Percentiles rank a stretch among this genome's conserved stretches.
Conservation (phyloP, 2,329 filamentous ascomycete genomes). For the Alternaria dauci region DNA sequence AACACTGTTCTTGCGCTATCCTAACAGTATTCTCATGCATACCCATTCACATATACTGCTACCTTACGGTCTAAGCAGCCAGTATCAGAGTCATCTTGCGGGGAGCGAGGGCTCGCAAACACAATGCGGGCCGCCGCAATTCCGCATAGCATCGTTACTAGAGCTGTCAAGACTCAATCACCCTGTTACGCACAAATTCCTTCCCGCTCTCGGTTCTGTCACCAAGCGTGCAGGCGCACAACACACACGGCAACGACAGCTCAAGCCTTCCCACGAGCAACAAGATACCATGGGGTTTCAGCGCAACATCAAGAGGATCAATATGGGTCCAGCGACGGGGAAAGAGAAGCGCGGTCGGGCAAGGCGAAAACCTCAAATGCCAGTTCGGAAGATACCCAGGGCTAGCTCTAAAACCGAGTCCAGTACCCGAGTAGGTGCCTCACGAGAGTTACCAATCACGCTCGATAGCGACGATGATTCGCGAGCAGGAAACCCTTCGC, state of each 20-base stretch:
- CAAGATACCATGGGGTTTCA: slow-evolving; percentile 1
- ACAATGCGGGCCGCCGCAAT: not conserved
- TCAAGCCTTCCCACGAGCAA: not conserved
- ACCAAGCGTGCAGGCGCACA: not conserved
- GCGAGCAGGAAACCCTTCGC: not conserved
- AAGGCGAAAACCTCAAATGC: not conserved
- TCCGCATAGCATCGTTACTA: not conserved
- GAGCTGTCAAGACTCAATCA: not conserved
- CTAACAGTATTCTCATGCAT: slow-evolving; percentile 6
- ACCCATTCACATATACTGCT: slow-evolving; percentile 11
- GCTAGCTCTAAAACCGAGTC: not conserved
- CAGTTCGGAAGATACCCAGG: not conserved
- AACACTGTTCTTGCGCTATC: slow-evolving; percentile 30
- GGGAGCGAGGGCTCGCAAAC: not conserved
- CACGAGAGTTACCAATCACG: slow-evolving; percentile 13
- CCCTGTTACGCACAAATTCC: not conserved
- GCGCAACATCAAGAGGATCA: not conserved
- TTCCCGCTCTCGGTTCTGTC: not conserved
- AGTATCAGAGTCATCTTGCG: not conserved
- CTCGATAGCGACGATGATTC: slow-evolving; percentile 22
- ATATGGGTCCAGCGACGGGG: not conserved
- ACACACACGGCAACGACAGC: not conserved
- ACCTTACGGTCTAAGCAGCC: slow-evolving; percentile 19
- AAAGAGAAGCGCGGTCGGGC: slow-evolving; percentile 2
- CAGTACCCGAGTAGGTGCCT: slow-evolving; percentile 7